Conservation (phyloP, 1,284 basidiomycete species). For the Melanopsichium pennsylvanicum region DNA sequence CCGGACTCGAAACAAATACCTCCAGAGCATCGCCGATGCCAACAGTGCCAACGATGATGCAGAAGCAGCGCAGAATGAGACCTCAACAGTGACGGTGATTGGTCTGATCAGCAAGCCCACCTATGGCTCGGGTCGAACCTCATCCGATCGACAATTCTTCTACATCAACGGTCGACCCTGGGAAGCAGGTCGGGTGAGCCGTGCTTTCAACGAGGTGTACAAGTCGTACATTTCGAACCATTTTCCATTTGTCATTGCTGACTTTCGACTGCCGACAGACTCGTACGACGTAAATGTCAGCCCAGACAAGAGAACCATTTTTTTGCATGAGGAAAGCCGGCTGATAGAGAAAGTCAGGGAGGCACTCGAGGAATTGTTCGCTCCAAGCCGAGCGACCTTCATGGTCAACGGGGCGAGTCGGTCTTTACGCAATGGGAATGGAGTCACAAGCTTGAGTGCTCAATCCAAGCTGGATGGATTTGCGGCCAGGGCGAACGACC, state of each 20-base stretch:
- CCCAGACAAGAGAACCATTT: constrained; percentile 94
- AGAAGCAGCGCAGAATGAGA: constrained; percentile 14
- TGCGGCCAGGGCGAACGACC: background rate
- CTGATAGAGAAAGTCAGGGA: constrained; percentile 73
- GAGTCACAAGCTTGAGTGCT: constrained; percentile 2
- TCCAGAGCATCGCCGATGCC: background rate
- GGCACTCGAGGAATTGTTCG: constrained; percentile 74
- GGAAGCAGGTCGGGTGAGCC: constrained; percentile 68
- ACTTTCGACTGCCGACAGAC: constrained; percentile 82
- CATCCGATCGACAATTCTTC: constrained; percentile 87
- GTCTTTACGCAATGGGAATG: constrained; percentile 21
- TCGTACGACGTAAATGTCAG: constrained; percentile 93
- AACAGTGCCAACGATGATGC: constrained; percentile 3
- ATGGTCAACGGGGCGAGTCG: constrained; percentile 44
- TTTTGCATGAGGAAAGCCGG: constrained; percentile 86
- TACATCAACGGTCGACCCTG: constrained; percentile 94
- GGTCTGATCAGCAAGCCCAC: constrained; percentile 83
- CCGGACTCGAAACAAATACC: background rate
- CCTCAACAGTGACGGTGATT: constrained; percentile 70
- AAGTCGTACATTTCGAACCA: constrained; percentile 52
- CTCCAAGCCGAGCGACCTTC: constrained; percentile 76
- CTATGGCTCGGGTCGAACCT: constrained; percentile 72
- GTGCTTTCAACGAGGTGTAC: constrained; percentile 63
- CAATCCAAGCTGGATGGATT: constrained; percentile 18
- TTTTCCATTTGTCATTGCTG: constrained; percentile 79